Evolutionary conservation across 2,329 filamentous ascomycete genomes (phyloP), one percentile per base, ranked within the genome.

Genomic region (Chalaropsis thielavioides): DNA sequence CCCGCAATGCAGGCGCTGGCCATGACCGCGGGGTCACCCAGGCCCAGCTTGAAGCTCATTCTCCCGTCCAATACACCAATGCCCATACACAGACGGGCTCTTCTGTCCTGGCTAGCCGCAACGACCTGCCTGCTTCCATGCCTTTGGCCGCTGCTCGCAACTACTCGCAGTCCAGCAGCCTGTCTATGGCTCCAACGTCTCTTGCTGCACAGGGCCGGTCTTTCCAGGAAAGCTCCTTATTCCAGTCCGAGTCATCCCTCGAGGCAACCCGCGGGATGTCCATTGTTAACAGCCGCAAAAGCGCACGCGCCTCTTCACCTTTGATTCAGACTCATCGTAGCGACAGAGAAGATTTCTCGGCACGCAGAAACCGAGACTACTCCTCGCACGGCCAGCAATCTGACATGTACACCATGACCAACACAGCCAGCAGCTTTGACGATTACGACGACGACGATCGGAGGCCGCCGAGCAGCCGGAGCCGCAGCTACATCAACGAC

Each of bases 401-500:
- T 17, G 60, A 61, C n/a, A 62, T 67, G 19, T 67, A 67, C 41
- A 64, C 63, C 4, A 44, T n/a, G 56, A 67, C 66, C 6, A 65
- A 65, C 44, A 65, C 63, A 19, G 49, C 64, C n/a, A 43, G 61
- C n/a, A 59, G 62, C 22, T 60, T 66, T 56, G 58, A 66, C n/a
- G 64, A 65, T 43, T 64, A 54, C 15, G 62, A 54, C 11, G 51
- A 58, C 66, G 51, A 46, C 65, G 59, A 69, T 67, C 31, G 62
- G 66, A 35, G 68, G 62, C 56, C 65, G 65, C 63, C 69, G 65
- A 62, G 62, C 71, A 31, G 71, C 72, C 15, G 49, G 75, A 54
- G 72, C 73, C 22, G 75, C 74, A 40, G 74, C 74, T 3, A 70
- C 71, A 24, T n/a, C 11, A 51, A 51, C 62, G 40, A 58, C 17